phyloP scores from a whole-genome alignment of 2,329 filamentous ascomycete species.

The Zymoseptoria pseudotritici region DNA sequence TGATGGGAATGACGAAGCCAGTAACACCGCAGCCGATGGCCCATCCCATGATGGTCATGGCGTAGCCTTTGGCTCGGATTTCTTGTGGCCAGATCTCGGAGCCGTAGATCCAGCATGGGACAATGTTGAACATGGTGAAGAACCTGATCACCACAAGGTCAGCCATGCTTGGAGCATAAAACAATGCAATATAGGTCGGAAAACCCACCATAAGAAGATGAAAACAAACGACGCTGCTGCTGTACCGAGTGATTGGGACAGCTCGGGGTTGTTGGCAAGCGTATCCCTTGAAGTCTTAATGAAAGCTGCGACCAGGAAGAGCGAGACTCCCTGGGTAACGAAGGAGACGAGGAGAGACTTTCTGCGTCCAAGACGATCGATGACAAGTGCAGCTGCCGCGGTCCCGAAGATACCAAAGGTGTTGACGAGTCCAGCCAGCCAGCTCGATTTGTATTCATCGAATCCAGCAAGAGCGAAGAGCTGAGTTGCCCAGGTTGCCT shows the following conservation, averaged over 20 bases:
- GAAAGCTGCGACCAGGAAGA: slow-evolving; percentile 29
- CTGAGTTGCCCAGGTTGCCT: slow-evolving; percentile 19
- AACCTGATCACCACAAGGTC: no score
- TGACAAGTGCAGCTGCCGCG: slow-evolving; percentile 26
- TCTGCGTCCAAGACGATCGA: slow-evolving; percentile 22
- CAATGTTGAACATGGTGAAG: slow-evolving; percentile 32
- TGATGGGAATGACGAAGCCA: slow-evolving; percentile 7
- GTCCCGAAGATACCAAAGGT: slow-evolving; percentile 22
- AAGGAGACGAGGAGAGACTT: slow-evolving; percentile 25
- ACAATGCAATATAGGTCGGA: no score
- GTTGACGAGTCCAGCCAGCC: slow-evolving; percentile 24
- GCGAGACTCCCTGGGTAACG: slow-evolving; percentile 23
- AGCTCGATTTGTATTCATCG: slow-evolving; percentile 21
- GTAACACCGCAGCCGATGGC: slow-evolving; percentile 9
- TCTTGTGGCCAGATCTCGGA: slow-evolving; percentile 12
- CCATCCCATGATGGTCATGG: slow-evolving; percentile 9
- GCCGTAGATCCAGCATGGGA: slow-evolving; percentile 30
- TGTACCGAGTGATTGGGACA: slow-evolving; percentile 13
- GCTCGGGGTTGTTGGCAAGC: neutral
- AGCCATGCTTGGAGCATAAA: no score
- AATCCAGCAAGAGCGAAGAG: slow-evolving; percentile 25
- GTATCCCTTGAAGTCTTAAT: slow-evolving; percentile 24
- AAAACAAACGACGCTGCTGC: slow-evolving; percentile 24
- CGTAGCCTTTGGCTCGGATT: slow-evolving; percentile 7
- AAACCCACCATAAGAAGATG: slow-evolving; percentile 15